Evolutionary conservation across 371 early-diverging fungal genomes (phyloP), one percentile per base, ranked within the genome.

Genomic region (Mucor mucedo): DNA sequence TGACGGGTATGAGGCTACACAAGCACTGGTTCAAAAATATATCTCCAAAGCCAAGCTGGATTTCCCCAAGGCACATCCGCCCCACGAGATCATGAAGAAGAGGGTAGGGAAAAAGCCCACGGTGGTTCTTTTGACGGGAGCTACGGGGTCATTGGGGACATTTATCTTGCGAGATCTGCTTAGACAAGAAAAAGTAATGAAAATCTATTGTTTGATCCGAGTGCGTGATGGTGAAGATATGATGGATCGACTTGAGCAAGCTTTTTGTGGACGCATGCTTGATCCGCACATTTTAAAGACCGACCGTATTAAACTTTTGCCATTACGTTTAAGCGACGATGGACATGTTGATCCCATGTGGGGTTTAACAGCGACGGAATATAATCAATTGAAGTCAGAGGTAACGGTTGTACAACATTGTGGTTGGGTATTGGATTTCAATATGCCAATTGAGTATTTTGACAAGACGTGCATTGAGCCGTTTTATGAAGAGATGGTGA

Each of bases 111-210:
- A 35, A 6, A 35, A 35, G 35, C 35, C 35, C 8, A 35, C 35
- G 8, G 66, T 73, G 0, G 56, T 79, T 30, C 35, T 82, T 29
- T 38, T 79, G 4, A 76, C 82, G 2, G 82, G 82, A 10, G 74
- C 71, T 4, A 82, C 77, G 13, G 82, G 82, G 2, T 69, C 74
- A n/a, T 57, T 82, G 27, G 82, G 79, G 0, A 64, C 73, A 1
- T 72, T 75, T 16, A 60, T 77, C 42, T 29, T 82, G 38, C 66
- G 56, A 3, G 65, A 66, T 45, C 32, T 82, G 38, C 47, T 79
- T 2, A 7, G 63, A 32, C 53, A 68, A 10, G 29, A 39, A 2
- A 38, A 58, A 3, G 69, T 75, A 5, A 60, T 66, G 5, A 75
- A 68, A 55, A 58, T 79, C 0, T 75, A 75, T 30, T 60, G 65